phyloP scores from a whole-genome alignment of 345 rosid species.

The Bretschneidera sinensis region DNA sequence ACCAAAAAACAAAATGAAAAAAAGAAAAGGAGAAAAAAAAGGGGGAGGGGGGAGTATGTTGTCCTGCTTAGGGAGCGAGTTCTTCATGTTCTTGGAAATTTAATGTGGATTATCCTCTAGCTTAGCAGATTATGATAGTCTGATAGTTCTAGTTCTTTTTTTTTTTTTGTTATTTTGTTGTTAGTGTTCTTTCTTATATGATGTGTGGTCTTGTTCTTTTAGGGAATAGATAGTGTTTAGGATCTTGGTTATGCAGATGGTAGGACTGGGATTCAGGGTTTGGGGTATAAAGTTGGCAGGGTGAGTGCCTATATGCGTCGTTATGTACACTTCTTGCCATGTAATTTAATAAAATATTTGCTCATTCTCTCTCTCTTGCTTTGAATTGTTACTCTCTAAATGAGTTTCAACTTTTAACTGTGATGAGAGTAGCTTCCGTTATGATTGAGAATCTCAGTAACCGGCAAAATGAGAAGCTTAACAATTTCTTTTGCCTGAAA shows the following conservation, averaged over 20 bases:
- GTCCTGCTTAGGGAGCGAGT: not conserved
- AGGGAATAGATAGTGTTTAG: not conserved
- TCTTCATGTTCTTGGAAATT: not conserved
- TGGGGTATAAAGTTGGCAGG: not conserved
- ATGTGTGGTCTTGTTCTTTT: not conserved
- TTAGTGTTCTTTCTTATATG: too few relatives aligned
- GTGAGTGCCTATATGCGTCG: too few relatives aligned
- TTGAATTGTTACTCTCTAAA: too few relatives aligned
- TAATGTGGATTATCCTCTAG: not conserved
- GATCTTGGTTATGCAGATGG: not conserved
- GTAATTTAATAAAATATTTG: too few relatives aligned
- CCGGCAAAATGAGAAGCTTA: too few relatives aligned
- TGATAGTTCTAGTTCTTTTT: not conserved
- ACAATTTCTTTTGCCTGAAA: too few relatives aligned
- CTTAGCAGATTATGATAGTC: not conserved
- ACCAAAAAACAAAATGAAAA: not conserved
- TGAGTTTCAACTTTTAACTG: too few relatives aligned
- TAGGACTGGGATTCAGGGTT: too few relatives aligned
- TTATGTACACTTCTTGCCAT: too few relatives aligned
- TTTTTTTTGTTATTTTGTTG: not conserved
- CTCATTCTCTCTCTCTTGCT: too few relatives aligned
- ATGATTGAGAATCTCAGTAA: too few relatives aligned
- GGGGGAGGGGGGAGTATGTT: not conserved
- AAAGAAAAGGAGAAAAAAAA: not conserved
- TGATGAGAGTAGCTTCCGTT: too few relatives aligned